Conservation (phyloP, 768 basidiomycete genomes). For the Boletus patriciae region DNA sequence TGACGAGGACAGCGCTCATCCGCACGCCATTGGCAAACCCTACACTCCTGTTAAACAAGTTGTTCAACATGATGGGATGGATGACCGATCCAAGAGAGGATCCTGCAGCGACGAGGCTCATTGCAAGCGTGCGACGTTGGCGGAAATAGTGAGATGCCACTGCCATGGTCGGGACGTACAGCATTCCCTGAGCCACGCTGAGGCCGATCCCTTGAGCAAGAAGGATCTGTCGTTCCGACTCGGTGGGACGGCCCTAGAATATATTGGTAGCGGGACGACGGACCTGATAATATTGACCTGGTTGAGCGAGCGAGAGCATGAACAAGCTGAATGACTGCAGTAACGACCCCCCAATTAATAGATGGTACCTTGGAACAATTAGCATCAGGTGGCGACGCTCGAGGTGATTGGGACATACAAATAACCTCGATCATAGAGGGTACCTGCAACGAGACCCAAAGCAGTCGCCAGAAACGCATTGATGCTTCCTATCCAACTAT, state of each 20-base stretch:
- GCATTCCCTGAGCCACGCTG: constrained; percentile 47
- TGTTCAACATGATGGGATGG: constrained; percentile 36
- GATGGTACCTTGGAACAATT: constrained; percentile 36
- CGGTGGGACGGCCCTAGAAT: too few relatives aligned
- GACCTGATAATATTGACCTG: constrained; percentile 45
- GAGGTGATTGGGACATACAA: constrained; percentile 33
- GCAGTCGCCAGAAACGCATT: constrained; percentile 42
- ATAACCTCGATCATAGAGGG: constrained; percentile 51
- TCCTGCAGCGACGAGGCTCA: constrained; percentile 44
- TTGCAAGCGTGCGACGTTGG: constrained; percentile 40
- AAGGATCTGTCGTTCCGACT: constrained; percentile 39
- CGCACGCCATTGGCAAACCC: constrained; percentile 51
- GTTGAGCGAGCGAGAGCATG: constrained; percentile 46
- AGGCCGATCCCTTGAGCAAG: constrained; percentile 48
- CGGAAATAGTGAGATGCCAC: constrained; percentile 48
- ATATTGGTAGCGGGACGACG: constrained; percentile 5
- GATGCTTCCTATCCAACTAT: constrained; percentile 47
- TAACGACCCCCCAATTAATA: constrained; percentile 46
- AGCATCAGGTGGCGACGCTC: background rate
- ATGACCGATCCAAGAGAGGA: constrained; percentile 31
- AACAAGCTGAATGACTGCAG: constrained; percentile 44
- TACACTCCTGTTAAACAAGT: constrained; percentile 13
- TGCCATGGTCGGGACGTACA: constrained; percentile 46
- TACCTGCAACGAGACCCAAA: constrained; percentile 43
- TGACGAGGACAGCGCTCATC: constrained; percentile 45